Conservation (phyloP, 2,329 filamentous ascomycete species). For the Aspergillus sp. region DNA sequence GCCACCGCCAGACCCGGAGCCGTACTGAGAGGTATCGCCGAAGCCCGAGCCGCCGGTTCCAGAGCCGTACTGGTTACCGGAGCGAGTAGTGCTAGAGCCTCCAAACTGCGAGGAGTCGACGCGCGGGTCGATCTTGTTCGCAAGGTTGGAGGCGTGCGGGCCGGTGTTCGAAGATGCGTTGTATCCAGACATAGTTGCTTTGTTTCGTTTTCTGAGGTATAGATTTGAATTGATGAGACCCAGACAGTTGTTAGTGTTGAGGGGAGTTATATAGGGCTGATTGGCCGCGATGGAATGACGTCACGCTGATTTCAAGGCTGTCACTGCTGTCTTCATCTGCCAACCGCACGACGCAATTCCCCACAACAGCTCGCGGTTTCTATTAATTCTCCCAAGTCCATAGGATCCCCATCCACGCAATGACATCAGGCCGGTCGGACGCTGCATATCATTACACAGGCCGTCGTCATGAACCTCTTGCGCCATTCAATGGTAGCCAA, state of each 20-base stretch:
- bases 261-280: neutral
- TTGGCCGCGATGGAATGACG: neutral
- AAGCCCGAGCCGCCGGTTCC: too few relatives aligned
- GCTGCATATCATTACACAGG: neutral
- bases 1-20: neutral
- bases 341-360: neutral
- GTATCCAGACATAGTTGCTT: neutral
- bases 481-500: neutral
- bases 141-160: neutral
- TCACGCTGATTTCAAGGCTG: neutral
- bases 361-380: neutral
- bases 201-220: neutral
- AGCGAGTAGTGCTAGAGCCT: neutral
- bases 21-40: neutral
- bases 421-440: neutral
- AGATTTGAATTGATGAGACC: neutral
- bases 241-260: neutral
- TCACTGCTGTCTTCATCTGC: neutral
- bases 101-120: neutral
- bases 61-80: neutral
- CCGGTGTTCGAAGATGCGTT: neutral
- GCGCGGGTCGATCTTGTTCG: slow-evolving; percentile 3
- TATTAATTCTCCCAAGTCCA: neutral
- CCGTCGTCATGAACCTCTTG: neutral
- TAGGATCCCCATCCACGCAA: neutral